Percentiles rank a stretch among this genome's conserved stretches.
These are phyloP conservation scores for Penstemon barbatus DNA, from an alignment of 257 asterid species.

Conservation along the genomic window DNA sequence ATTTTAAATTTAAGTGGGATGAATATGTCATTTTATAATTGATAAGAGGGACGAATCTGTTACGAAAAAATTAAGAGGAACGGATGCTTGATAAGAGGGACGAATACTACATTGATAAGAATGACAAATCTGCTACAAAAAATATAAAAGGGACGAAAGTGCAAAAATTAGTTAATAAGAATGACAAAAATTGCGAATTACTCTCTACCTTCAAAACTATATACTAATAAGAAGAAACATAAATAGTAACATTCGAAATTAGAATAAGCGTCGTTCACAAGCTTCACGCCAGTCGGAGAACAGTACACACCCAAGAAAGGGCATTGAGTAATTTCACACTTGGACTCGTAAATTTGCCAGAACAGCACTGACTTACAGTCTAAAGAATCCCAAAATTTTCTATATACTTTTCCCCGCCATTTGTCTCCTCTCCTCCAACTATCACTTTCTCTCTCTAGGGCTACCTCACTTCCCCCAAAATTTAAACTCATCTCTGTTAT, in stretches of 20 bases:
- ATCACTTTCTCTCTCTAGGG: constrained; percentile 60
- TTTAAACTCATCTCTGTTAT: constrained; percentile 29
- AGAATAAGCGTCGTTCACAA: constrained; percentile 34
- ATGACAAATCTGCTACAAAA: no score
- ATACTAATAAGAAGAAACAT: no score
- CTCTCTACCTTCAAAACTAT: no score
- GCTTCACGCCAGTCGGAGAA: constrained; percentile 19
- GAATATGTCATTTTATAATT: no score
- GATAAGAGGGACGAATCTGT: no score
- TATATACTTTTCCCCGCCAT: constrained; percentile 62
- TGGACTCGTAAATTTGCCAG: constrained; percentile 28
- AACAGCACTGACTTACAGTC: constrained; percentile 21
- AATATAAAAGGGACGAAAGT: no score
- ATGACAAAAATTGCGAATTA: no score
- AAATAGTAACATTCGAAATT: not conserved
- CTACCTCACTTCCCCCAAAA: constrained; percentile 33
- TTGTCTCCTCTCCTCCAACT: constrained; percentile 34
- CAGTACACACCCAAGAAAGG: constrained; percentile 1
- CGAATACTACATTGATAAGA: no score
- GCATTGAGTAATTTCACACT: not conserved
- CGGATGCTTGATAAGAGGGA: no score
- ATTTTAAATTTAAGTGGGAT: no score
- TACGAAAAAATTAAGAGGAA: no score
- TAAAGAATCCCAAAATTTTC: constrained; percentile 33
- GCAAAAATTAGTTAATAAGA: no score